Conservation (phyloP, 75 land plant species). For the Sequoiadendron giganteum region DNA sequence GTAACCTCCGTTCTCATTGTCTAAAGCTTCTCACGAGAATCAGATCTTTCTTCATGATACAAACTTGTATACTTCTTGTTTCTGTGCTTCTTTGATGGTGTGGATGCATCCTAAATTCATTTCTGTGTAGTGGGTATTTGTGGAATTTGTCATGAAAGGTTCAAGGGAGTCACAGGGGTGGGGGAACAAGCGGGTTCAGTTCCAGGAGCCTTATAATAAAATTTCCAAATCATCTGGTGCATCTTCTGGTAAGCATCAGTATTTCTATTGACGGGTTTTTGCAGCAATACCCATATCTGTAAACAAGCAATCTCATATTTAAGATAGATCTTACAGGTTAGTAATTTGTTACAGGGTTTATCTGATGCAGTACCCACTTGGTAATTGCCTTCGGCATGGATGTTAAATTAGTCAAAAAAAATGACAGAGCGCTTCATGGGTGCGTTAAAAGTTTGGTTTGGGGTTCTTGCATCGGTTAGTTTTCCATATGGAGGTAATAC, state of each 20-base stretch:
- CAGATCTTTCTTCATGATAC: background rate
- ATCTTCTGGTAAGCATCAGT: background rate
- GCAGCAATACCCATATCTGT: background rate
- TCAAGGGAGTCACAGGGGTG: background rate
- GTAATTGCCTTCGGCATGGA: background rate
- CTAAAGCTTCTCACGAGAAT: background rate
- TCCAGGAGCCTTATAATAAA: conserved; percentile 12
- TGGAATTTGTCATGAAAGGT: background rate
- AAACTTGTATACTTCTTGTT: background rate
- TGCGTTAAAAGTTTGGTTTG: background rate
- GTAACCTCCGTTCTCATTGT: background rate
- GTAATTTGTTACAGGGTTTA: background rate
- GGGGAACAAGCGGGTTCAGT: conserved; percentile 8
- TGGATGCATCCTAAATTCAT: background rate
- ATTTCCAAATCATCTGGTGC: conserved; percentile 4
- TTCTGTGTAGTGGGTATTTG: background rate
- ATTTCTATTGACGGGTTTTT: background rate
- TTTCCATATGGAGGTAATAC: too few species aligned
- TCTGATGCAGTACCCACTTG: background rate
- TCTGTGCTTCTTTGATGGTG: background rate
- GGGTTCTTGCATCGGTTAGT: background rate
- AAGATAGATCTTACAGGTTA: background rate
- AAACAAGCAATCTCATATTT: background rate
- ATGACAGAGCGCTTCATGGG: background rate
- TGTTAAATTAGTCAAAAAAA: background rate